Evolutionary conservation across 805 yeast genomes (phyloP).

Genomic region (Monosporozyma unispora): DNA sequence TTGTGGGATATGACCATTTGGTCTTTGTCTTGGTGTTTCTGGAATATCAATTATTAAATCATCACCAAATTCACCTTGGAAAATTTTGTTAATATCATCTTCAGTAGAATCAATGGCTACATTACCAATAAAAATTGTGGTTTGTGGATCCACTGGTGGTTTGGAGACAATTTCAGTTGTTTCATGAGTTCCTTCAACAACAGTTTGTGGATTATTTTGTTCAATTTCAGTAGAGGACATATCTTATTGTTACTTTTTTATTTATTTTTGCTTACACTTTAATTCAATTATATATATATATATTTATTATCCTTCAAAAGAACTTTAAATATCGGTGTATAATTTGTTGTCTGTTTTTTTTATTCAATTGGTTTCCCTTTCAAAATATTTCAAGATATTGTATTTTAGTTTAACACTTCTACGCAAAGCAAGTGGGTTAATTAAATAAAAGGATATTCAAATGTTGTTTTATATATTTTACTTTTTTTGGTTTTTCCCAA

Average conservation of each 20-base stretch:
- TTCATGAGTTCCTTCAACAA: slow-evolving; percentile 1
- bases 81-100: slow-evolving; percentile 22
- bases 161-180: background rate
- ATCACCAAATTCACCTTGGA: slow-evolving; percentile 20
- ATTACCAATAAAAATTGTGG: slow-evolving; percentile 28
- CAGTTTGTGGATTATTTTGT: background rate
- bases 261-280: background rate
- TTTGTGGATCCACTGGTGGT: slow-evolving; percentile 24
- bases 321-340: too few species aligned
- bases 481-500: too few species aligned
- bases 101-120: slow-evolving; percentile 24
- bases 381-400: too few species aligned
- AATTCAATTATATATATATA: background rate
- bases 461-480: too few species aligned
- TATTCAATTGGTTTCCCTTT: too few species aligned
- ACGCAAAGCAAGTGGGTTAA: too few species aligned
- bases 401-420: too few species aligned
- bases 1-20: slow-evolving; percentile 17
- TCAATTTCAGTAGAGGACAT: slow-evolving; percentile 3
- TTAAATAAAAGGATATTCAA: background rate
- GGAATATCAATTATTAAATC: slow-evolving; percentile 27
- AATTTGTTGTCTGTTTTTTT: too few species aligned
- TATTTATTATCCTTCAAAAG: too few species aligned
- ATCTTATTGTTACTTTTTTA: background rate
- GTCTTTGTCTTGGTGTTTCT: slow-evolving; percentile 9